Evolutionary conservation across 2,329 filamentous ascomycete genomes (phyloP), one percentile per base, ranked within the genome.

Genomic region (Aspergillus carbonarius): DNA sequence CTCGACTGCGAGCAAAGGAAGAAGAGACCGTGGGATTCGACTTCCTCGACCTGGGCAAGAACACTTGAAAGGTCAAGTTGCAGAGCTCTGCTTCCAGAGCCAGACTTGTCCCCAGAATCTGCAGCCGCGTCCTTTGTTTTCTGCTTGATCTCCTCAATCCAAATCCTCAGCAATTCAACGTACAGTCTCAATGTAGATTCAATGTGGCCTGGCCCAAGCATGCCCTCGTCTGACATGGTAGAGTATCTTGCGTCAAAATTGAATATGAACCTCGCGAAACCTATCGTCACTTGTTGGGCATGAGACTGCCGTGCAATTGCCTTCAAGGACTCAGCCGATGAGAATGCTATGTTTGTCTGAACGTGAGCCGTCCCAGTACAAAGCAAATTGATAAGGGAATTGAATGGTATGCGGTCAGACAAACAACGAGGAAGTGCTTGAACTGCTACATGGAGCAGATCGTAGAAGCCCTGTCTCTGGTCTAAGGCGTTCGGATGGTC

Each of bases 361-460:
- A 98, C 90, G 75, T 99, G 96, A 12, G 95, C 95, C 1, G 96
- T 99, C 10, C 93, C 95, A 2, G 95, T 99, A 71, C 96, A 99
- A 4, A 99, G 81, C 1, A 99, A 82, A 71, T 97, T 98, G 75
- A 99, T 93, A 32, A 99, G 80, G 0, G 92, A 90, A 70, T 96
- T 96, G 75, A 98, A 93, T 0, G 93, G 91, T 56, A 97, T 95
- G 60, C 96, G 90, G 40, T 89, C 85, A 1, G 93, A 96, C 20
- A 98, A 80, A 70, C 95, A 99, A n/a, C 95, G 88, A 48, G 96
- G 95, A 15, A 99, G 80, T 5, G 95, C 93, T 75, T 98, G 93
- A 0, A 99, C 92, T 5, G 95, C 93, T 58, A 98, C 93, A 75
- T 97, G 92, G 3, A 99, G 82, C 20, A 99, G 83, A 70, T 98